Evolutionary conservation across 495 filamentous ascomycete genomes (phyloP).

Genomic region (Neurospora terricola): DNA sequence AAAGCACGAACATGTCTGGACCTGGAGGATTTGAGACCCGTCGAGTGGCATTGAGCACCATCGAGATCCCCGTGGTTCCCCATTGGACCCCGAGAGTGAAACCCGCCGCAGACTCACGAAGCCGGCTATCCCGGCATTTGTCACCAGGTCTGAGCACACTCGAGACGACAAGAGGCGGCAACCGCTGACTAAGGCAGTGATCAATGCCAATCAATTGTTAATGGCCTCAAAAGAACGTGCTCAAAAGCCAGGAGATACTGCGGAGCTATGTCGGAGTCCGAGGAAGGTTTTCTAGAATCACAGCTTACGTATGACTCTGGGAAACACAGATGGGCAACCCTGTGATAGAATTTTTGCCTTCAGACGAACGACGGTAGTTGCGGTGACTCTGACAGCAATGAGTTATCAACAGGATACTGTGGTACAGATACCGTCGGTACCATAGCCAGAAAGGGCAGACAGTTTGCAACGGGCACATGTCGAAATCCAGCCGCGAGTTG

Average conservation of each 20-base stretch:
- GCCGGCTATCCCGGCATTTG: neutral
- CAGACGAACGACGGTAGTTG: neutral
- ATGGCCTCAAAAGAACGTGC: neutral
- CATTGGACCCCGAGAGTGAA: neutral
- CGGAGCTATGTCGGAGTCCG: neutral
- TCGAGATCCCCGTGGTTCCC: neutral
- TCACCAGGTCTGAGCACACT: neutral
- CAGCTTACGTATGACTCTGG: neutral
- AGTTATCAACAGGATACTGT: neutral
- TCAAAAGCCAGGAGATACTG: neutral
- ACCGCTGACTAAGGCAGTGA: neutral
- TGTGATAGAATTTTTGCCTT: neutral
- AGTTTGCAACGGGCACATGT: neutral
- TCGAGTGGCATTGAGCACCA: neutral
- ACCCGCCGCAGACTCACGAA: neutral
- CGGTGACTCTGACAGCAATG: neutral
- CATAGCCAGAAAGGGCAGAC: neutral
- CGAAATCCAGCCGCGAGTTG: neutral
- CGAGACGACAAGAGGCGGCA: neutral
- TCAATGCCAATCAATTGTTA: neutral
- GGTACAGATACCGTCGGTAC: neutral
- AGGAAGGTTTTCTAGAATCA: neutral
- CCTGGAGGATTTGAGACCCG: neutral
- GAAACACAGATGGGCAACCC: neutral
- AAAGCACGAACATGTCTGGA: neutral